phyloP scores from a whole-genome alignment of 2,329 filamentous ascomycete genomes.

The Hortaea sp. region DNA sequence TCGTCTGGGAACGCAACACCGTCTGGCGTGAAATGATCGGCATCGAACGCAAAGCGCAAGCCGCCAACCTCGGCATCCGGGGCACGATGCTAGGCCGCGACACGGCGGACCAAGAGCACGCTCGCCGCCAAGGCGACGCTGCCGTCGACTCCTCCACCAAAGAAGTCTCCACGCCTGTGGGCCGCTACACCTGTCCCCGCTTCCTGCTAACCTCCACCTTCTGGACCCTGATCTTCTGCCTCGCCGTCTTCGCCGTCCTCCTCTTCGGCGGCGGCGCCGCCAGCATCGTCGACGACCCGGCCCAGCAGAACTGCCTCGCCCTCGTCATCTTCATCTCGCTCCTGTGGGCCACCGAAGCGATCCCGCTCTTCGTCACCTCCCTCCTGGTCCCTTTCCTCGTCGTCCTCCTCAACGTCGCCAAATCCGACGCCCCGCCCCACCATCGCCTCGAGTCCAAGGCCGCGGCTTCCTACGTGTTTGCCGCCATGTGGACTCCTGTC shows the following conservation, averaged over 20 bases:
- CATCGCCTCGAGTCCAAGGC: slow-evolving; percentile 65
- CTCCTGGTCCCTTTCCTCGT: slow-evolving; percentile 87
- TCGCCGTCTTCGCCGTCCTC: slow-evolving; percentile 64
- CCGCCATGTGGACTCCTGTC: slow-evolving; percentile 97
- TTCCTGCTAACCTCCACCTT: slow-evolving; percentile 82
- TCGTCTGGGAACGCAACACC: slow-evolving; percentile 97
- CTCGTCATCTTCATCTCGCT: slow-evolving; percentile 89
- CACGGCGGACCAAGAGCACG: slow-evolving; percentile 43
- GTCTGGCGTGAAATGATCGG: slow-evolving; percentile 99
- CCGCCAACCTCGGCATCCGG: slow-evolving; percentile 72
- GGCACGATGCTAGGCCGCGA: slow-evolving; percentile 71
- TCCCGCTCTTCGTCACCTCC: slow-evolving; percentile 93
- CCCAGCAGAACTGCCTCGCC: slow-evolving; percentile 93
- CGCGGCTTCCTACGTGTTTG: slow-evolving; percentile 76
- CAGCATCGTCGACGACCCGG: slow-evolving; percentile 73
- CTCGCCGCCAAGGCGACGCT: slow-evolving; percentile 45
- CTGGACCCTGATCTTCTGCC: slow-evolving; percentile 59
- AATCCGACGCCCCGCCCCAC: slow-evolving; percentile 61
- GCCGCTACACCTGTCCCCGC: slow-evolving; percentile 61
- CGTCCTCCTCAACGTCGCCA: slow-evolving; percentile 75
- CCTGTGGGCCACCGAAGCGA: slow-evolving; percentile 95
- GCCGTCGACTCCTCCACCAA: slow-evolving; percentile 23
- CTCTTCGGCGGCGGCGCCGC: slow-evolving; percentile 42
- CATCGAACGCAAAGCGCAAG: slow-evolving; percentile 89
- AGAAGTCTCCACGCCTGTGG: slow-evolving; percentile 64